Conservation (phyloP, 1,284 basidiomycete genomes). For the Cyathus olla region DNA sequence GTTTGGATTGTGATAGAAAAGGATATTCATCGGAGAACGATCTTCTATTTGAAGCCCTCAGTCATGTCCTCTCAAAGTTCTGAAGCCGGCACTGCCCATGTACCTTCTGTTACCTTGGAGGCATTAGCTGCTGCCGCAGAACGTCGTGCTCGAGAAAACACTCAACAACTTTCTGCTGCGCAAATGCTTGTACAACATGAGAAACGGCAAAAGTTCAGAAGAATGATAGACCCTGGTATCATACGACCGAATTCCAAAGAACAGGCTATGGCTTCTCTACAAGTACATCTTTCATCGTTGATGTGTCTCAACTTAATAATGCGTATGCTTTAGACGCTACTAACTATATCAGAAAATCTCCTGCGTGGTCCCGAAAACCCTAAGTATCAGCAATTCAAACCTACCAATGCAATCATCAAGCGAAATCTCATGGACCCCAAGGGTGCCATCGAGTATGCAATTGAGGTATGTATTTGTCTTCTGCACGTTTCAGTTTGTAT, state of each 20-base stretch:
- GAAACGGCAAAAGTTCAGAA: conserved; percentile 74
- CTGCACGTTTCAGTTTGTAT: too few species aligned
- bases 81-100: background rate
- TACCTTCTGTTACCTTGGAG: conserved; percentile 33
- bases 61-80: conserved; percentile 11
- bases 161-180: conserved; percentile 41
- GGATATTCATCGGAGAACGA: background rate
- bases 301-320: conserved; percentile 1
- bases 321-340: conserved; percentile 61
- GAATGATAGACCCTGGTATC: conserved; percentile 83
- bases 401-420: conserved; percentile 78
- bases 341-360: conserved; percentile 79
- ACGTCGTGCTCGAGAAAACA: conserved; percentile 43
- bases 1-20: too few species aligned
- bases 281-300: conserved; percentile 53
- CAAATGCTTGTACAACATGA: conserved; percentile 69
- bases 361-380: conserved; percentile 75
- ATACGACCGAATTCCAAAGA: conserved; percentile 74
- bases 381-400: conserved; percentile 80
- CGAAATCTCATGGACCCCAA: conserved; percentile 65
- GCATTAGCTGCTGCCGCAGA: conserved; percentile 59
- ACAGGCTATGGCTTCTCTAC: conserved; percentile 68
- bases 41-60: background rate
- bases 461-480: conserved; percentile 60
- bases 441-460: conserved; percentile 82